phyloP scores from a whole-genome alignment of 2,329 filamentous ascomycete genomes.

The Hypomyces rosellus region DNA sequence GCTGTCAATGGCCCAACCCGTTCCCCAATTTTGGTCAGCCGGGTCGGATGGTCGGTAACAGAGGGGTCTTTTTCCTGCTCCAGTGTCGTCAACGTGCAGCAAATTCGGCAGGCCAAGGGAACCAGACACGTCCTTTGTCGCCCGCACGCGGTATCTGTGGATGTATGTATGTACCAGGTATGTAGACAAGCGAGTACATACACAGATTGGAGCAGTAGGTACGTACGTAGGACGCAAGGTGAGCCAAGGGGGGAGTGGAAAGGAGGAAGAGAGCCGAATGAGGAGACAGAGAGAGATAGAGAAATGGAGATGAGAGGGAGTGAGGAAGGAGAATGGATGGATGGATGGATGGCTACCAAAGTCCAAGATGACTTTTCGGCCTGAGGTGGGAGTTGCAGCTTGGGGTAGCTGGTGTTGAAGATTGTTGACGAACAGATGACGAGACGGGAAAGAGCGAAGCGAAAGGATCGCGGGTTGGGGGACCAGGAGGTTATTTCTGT shows the following conservation, averaged over 20 bases:
- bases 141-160: constrained; percentile 1
- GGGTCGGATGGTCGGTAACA: constrained; percentile 16
- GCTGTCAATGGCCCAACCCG: not conserved
- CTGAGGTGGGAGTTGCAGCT: too few relatives aligned
- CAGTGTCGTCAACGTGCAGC: constrained; percentile 22
- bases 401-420: too few relatives aligned
- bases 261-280: not conserved
- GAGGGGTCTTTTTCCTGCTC: constrained; percentile 8
- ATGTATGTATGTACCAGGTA: too few relatives aligned
- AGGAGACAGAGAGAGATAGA: not conserved
- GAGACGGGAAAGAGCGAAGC: too few relatives aligned
- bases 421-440: too few relatives aligned
- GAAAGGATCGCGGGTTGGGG: too few relatives aligned
- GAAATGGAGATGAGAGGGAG: too few relatives aligned
- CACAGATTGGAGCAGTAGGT: not conserved
- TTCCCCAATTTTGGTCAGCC: not conserved
- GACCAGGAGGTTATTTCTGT: too few relatives aligned
- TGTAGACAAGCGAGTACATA: too few relatives aligned
- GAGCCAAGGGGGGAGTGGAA: not conserved
- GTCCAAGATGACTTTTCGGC: too few relatives aligned
- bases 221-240: not conserved
- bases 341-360: not conserved
- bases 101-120: constrained; percentile 8
- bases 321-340: not conserved
- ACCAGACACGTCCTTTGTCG: constrained; percentile 9